Evolutionary conservation across 1,139 yeast genomes (phyloP).

Genomic region (Spencermartinsiella ligniputridi): DNA sequence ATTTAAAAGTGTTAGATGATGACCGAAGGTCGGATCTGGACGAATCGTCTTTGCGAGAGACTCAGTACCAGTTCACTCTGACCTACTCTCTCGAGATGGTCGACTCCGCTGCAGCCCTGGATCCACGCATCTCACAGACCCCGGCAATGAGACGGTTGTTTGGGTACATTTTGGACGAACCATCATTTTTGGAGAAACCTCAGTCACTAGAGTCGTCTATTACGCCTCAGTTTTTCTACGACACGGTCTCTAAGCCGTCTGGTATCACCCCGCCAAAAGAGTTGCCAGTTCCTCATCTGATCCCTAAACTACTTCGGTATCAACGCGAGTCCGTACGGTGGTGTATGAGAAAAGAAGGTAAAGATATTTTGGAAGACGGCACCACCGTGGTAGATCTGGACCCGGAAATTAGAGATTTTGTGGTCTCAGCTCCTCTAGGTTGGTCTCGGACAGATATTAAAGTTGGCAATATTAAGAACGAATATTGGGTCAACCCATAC

Average conservation of each 20-base stretch:
- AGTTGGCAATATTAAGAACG: neutral
- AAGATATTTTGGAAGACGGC: conserved; percentile 30
- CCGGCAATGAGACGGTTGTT: conserved; percentile 12
- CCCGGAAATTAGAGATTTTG: conserved; percentile 19
- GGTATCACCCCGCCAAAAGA: conserved; percentile 8
- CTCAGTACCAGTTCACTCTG: neutral
- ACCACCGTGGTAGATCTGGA: conserved; percentile 20
- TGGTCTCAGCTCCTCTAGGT: conserved; percentile 30
- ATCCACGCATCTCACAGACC: conserved; percentile 10
- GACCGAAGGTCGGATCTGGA: neutral
- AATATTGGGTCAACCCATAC: conserved; percentile 33
- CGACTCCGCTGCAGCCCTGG: conserved; percentile 12
- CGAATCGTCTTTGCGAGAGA: neutral
- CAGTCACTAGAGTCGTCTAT: conserved; percentile 12
- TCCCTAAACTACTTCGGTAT: conserved; percentile 48
- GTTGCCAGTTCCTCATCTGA: conserved; percentile 40
- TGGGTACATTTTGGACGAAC: conserved; percentile 11
- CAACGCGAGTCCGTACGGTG: conserved; percentile 64
- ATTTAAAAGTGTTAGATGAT: neutral
- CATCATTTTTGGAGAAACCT: conserved; percentile 9
- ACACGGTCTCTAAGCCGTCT: conserved; percentile 16
- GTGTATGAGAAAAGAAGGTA: conserved; percentile 59
- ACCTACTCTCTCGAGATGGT: conserved; percentile 8
- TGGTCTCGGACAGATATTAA: conserved; percentile 16
- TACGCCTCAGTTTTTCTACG: conserved; percentile 16